phyloP scores from a whole-genome alignment of 768 basidiomycete genomes.

The Lyophyllum atratum region DNA sequence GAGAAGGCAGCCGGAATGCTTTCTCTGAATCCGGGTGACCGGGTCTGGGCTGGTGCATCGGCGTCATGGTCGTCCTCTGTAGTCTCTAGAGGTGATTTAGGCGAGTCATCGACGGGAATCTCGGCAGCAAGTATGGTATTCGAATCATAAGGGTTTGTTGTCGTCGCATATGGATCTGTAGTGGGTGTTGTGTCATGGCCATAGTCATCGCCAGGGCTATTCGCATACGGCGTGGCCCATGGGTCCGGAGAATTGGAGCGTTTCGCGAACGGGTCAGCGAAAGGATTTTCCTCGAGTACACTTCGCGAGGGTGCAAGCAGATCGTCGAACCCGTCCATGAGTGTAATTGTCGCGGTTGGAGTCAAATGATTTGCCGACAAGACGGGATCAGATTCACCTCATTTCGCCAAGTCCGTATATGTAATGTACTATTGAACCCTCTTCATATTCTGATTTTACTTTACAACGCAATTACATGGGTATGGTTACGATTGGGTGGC shows the following conservation, averaged over 20 bases:
- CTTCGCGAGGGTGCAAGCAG: slow-evolving; percentile 61
- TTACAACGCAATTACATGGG: slow-evolving; percentile 5
- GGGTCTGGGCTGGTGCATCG: slow-evolving; percentile 26
- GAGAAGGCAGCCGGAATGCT: slow-evolving; percentile 43
- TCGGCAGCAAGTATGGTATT: slow-evolving; percentile 26
- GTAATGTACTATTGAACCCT: too few relatives aligned
- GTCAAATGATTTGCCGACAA: background rate
- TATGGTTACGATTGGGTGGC: slow-evolving; percentile 9
- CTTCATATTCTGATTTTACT: background rate
- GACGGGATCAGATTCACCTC: background rate
- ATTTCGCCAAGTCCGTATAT: background rate
- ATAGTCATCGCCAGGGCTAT: slow-evolving; percentile 29
- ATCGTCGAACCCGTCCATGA: slow-evolving; percentile 82
- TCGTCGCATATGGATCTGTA: slow-evolving; percentile 24
- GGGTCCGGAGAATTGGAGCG: slow-evolving; percentile 75
- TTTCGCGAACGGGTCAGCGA: slow-evolving; percentile 71
- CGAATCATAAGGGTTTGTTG: slow-evolving; percentile 28
- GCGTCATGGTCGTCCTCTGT: slow-evolving; percentile 35
- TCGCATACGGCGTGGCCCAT: slow-evolving; percentile 64
- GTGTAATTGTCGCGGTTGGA: background rate
- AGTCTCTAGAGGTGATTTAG: slow-evolving; percentile 29
- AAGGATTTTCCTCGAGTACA: slow-evolving; percentile 74
- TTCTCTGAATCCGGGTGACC: slow-evolving; percentile 57
- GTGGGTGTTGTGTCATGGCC: slow-evolving; percentile 21
- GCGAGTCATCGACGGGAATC: slow-evolving; percentile 31